These are phyloP conservation scores for Fusarium mexicanum DNA, from an alignment of 2,329 filamentous ascomycete genomes.

Conservation along the genomic window DNA sequence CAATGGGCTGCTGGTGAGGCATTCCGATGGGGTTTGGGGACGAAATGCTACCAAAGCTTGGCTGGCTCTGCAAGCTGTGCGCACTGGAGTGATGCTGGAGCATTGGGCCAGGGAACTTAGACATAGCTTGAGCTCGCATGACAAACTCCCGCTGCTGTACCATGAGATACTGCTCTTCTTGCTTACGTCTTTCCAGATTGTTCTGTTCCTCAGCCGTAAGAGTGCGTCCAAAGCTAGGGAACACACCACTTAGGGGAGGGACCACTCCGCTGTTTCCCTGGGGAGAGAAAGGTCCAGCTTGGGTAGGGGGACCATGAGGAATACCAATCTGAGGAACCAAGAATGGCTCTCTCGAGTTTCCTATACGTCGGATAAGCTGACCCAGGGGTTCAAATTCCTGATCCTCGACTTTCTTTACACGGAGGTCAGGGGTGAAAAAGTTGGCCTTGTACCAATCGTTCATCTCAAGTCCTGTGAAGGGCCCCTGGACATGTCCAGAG, in stretches of 20 bases:
- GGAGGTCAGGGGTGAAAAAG: slow-evolving; percentile 93
- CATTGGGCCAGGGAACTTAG: slow-evolving; percentile 67
- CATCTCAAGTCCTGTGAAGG: slow-evolving; percentile 97
- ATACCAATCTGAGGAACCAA: slow-evolving; percentile 97
- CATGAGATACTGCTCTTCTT: slow-evolving; percentile 97
- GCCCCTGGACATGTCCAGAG: slow-evolving; percentile 89
- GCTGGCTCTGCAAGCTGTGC: slow-evolving; percentile 95
- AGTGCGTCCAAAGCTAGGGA: slow-evolving; percentile 96
- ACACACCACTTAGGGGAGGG: slow-evolving; percentile 90
- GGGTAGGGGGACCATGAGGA: slow-evolving; percentile 79
- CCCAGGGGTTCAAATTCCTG: slow-evolving; percentile 93
- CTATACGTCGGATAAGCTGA: slow-evolving; percentile 93
- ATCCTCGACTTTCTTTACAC: slow-evolving; percentile 95
- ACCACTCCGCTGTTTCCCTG: slow-evolving; percentile 70
- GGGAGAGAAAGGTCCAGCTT: slow-evolving; percentile 59
- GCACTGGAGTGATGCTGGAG: slow-evolving; percentile 95
- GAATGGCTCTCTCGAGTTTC: slow-evolving; percentile 97
- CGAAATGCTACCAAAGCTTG: slow-evolving; percentile 93
- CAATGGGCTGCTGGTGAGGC: slow-evolving; percentile 61
- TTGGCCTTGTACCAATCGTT: slow-evolving; percentile 99
- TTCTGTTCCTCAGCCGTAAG: slow-evolving; percentile 98
- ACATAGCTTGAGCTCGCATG: slow-evolving; percentile 82
- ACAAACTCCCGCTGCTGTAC: slow-evolving; percentile 94
- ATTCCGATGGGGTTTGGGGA: slow-evolving; percentile 83
- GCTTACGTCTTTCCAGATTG: slow-evolving; percentile 93